Base-by-base conservation (phyloP, 192 early-diverging fungal species). In the Allomyces macrogynus region DNA sequence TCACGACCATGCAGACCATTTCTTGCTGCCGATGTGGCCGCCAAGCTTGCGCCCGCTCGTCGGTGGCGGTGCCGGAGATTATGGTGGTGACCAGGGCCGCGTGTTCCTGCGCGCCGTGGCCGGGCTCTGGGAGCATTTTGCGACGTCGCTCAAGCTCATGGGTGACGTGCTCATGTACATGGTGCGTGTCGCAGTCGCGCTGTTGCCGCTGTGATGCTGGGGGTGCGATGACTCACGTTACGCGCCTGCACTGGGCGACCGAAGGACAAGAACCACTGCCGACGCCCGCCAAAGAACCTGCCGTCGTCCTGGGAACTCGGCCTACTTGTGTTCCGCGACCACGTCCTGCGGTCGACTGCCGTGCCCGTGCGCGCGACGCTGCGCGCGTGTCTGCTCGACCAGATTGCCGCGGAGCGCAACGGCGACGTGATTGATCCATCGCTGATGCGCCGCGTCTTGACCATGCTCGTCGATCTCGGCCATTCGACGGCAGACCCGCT, bases 91-190 rank as follows among this genome's bases (percentile, higher is more conserved):
- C 43, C 67, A 60, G 26, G 40, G 61, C 63, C 10, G 24, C 67
- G 18, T 69, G 22, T 87, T 93, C 66, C 70, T 95, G 62, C 78
- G 80, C 49, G 78, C 77, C 10, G 75, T 97, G 4, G 80, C 82
- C 27, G 68, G 68, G 60, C 72, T 92, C 23, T 97, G 92, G 92
- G 84, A 89, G 67, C 86, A 94, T 65, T 89, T 91, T 74, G 84
- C 83, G 22, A 88, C 84, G 0, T 86, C 83, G n/a, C 82, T 91
- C 79, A 71, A 82, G 10, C 85, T 95, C 84, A 88, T 94, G 62
- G 78, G 82, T 62, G 87, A 90, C 66, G 82, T 93, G 64, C 83
- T 97, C 10, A 80, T 89, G 71, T 95, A 97, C 67, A 80, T 95
- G 76, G 88, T 86, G 71, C 67, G 81, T 73, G 63, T 70, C 27